These are phyloP conservation scores for Naganishia liquefaciens DNA, from an alignment of 1,284 basidiomycete genomes.

Conservation along the genomic window DNA sequence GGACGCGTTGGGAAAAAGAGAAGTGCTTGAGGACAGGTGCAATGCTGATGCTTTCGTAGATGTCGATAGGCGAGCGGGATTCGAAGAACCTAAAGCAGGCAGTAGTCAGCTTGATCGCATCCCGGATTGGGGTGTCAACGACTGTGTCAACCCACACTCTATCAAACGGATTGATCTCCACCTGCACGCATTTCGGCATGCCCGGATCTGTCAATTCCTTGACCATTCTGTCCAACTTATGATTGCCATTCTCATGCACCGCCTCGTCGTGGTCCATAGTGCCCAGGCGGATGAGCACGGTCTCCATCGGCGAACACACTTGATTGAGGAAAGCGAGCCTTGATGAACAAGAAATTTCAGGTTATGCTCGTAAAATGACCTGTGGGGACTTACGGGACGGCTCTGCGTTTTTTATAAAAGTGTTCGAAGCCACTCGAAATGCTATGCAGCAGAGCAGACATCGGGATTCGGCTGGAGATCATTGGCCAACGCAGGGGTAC, in stretches of 20 bases:
- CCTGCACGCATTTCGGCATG: conserved; percentile 42
- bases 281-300: conserved; percentile 24
- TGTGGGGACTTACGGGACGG: conserved; percentile 45
- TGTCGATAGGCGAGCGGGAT: conserved; percentile 42
- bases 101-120: too few relatives aligned
- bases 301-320: conserved; percentile 23
- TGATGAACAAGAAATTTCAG: background rate
- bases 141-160: conserved; percentile 48
- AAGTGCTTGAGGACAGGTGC: conserved; percentile 51
- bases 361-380: background rate
- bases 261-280: conserved; percentile 25
- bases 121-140: too few relatives aligned
- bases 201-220: conserved; percentile 39
- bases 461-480: conserved; percentile 45
- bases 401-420: conserved; percentile 42
- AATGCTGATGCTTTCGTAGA: conserved; percentile 44
- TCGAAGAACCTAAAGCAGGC: conserved; percentile 46
- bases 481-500: conserved; percentile 45
- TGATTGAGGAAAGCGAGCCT: conserved; percentile 15
- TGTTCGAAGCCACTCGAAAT: conserved; percentile 48
- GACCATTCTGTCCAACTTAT: conserved; percentile 39
- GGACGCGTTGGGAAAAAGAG: conserved; percentile 46
- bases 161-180: conserved; percentile 49
- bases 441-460: conserved; percentile 46
- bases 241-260: conserved; percentile 36